Percentiles rank a stretch among this genome's conserved stretches.
phyloP scores from a whole-genome alignment of 2,329 filamentous ascomycete species.

The Fusarium mundagurra region DNA sequence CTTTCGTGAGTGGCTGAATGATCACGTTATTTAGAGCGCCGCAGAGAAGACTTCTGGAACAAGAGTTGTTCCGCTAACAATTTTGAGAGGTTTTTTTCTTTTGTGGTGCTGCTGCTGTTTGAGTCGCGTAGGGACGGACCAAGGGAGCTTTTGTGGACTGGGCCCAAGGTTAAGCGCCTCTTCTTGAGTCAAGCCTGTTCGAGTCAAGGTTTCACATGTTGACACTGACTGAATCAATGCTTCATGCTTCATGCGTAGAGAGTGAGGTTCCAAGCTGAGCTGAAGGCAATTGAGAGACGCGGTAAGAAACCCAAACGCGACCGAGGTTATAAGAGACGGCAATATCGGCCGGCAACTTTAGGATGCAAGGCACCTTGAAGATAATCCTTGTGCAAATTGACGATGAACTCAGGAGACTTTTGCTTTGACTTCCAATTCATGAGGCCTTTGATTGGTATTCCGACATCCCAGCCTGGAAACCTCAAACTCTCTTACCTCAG shows the following conservation, averaged over 20 bases:
- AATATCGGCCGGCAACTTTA: neutral
- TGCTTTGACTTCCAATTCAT: neutral
- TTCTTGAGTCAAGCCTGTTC: conserved; percentile 13
- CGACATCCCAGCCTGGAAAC: neutral
- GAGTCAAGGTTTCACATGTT: conserved; percentile 24
- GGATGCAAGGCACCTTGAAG: too few relatives aligned
- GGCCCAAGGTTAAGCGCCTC: conserved; percentile 20
- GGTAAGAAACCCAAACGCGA: neutral
- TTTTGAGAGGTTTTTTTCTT: neutral
- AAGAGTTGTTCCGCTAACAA: conserved; percentile 2
- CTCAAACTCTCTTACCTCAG: neutral
- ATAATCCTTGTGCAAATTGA: neutral
- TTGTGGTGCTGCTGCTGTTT: neutral
- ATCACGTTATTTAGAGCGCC: conserved; percentile 28
- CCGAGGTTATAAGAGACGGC: neutral
- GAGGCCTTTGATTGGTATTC: neutral
- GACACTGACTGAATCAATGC: neutral
- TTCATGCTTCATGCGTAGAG: neutral
- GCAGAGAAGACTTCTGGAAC: conserved; percentile 17
- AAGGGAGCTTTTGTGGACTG: neutral
- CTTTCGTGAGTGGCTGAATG: conserved; percentile 15
- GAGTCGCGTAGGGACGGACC: neutral
- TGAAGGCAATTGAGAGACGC: neutral
- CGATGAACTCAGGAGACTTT: neutral
- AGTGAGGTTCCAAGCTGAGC: neutral